phyloP scores from a whole-genome alignment of 176 grass and related monocot species.

The Aegilops bicornis region DNA sequence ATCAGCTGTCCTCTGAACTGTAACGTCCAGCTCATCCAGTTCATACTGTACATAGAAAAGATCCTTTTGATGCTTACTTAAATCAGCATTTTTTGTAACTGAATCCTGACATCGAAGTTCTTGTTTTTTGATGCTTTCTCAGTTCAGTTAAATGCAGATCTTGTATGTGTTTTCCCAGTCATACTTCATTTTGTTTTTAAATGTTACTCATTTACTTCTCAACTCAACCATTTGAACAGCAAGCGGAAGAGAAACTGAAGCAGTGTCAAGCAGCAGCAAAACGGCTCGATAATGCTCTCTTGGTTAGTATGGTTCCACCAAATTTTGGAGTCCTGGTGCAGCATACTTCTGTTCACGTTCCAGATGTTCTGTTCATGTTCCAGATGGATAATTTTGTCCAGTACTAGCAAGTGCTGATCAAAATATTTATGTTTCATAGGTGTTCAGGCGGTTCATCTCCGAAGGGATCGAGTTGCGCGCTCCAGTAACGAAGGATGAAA shows the following conservation, averaged over 20 bases:
- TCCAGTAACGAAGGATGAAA: constrained; percentile 83
- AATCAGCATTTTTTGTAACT: not conserved
- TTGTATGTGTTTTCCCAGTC: not conserved
- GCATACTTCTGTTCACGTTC: constrained; percentile 5
- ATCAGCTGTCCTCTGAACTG: not conserved
- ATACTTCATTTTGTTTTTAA: not conserved
- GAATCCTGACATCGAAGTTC: not conserved
- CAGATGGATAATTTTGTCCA: not conserved
- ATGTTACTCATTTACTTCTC: constrained; percentile 30
- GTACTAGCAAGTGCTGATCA: not conserved
- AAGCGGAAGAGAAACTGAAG: constrained; percentile 65
- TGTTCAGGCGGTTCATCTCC: constrained; percentile 70
- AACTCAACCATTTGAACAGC: constrained; percentile 34
- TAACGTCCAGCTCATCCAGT: not conserved
- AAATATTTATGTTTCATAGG: constrained; percentile 37
- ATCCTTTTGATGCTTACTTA: not conserved
- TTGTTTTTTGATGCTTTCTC: not conserved
- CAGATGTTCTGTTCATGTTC: constrained; percentile 8
- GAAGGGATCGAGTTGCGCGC: constrained; percentile 59
- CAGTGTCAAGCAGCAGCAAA: constrained; percentile 81
- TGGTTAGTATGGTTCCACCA: constrained; percentile 58
- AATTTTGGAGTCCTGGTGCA: not conserved
- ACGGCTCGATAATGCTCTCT: constrained; percentile 64
- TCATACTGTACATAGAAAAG: not conserved
- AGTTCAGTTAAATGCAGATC: not conserved